These are phyloP conservation scores for Trichocomaceae sp. DNA, from an alignment of 2,329 filamentous ascomycete species.

Conservation along the genomic window DNA sequence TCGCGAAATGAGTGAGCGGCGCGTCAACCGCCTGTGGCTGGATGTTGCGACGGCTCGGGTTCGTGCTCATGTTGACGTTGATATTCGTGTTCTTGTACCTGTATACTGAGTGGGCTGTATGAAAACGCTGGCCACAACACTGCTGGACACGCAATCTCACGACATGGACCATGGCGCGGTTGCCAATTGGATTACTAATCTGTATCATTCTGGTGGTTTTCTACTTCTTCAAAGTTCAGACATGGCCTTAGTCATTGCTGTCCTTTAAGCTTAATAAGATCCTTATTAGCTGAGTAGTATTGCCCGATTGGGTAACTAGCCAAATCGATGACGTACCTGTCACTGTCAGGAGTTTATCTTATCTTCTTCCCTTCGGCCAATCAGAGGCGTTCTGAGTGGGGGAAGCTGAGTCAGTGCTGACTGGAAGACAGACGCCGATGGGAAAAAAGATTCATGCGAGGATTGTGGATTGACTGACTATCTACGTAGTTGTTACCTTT, in stretches of 20 bases:
- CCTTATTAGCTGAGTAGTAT: neutral
- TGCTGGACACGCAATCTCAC: neutral
- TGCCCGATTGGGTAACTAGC: neutral
- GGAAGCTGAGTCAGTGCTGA: too few species aligned
- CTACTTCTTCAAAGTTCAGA: neutral
- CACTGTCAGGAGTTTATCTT: too few species aligned
- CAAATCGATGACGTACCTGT: neutral
- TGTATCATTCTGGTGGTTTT: neutral
- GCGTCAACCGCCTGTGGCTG: conserved; percentile 45
- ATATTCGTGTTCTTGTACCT: neutral
- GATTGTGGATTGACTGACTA: too few species aligned
- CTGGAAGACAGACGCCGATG: too few species aligned
- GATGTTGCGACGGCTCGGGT: conserved; percentile 18
- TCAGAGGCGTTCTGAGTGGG: too few species aligned
- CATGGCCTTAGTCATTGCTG: neutral
- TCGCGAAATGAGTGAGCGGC: conserved; percentile 48
- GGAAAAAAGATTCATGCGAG: too few species aligned
- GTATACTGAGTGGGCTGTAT: neutral
- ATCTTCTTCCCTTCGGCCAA: too few species aligned
- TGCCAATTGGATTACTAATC: neutral
- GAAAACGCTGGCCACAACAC: neutral
- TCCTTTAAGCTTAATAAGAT: too few species aligned
- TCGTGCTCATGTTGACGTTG: neutral
- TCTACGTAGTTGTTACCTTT: too few species aligned
- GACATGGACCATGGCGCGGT: neutral